Conservation (phyloP, 2,329 filamentous ascomycete genomes). For the Metarhizium album region DNA sequence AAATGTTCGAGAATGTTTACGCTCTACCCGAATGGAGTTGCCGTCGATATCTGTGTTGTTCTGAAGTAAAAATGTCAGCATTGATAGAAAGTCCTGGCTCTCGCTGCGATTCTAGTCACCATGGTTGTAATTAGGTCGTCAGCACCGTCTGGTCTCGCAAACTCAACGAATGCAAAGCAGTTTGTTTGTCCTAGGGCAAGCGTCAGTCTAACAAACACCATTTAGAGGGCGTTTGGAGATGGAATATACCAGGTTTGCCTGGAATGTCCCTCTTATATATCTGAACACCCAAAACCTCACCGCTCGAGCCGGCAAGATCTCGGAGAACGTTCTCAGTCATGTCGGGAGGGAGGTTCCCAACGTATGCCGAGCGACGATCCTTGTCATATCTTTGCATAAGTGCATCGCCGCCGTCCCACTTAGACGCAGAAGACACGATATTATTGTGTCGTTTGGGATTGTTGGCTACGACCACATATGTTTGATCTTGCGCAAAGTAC, state of each 20-base stretch:
- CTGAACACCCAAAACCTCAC: slow-evolving; percentile 22
- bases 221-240: neutral
- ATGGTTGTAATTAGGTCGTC: slow-evolving; percentile 24
- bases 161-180: slow-evolving; percentile 30
- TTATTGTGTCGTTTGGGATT: slow-evolving; percentile 10
- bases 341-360: slow-evolving; percentile 32
- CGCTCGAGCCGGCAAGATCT: slow-evolving; percentile 26
- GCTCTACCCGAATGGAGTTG: slow-evolving; percentile 25
- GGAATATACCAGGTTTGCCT: slow-evolving; percentile 3
- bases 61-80: slow-evolving; percentile 15
- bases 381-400: slow-evolving; percentile 27
- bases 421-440: slow-evolving; percentile 11
- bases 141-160: slow-evolving; percentile 23
- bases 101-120: slow-evolving; percentile 19
- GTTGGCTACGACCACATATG: slow-evolving; percentile 17
- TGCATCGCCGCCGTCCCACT: slow-evolving; percentile 3
- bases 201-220: slow-evolving; percentile 7
- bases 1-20: slow-evolving; percentile 20
- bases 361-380: slow-evolving; percentile 36
- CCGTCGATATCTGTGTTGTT: slow-evolving; percentile 21
- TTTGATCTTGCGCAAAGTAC: slow-evolving; percentile 7
- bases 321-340: slow-evolving; percentile 26
- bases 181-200: slow-evolving; percentile 9
- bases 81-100: neutral
- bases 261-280: slow-evolving; percentile 15